Base-by-base conservation (phyloP, 192 early-diverging fungal genomes). In the Gamsiella multidivaricata region DNA sequence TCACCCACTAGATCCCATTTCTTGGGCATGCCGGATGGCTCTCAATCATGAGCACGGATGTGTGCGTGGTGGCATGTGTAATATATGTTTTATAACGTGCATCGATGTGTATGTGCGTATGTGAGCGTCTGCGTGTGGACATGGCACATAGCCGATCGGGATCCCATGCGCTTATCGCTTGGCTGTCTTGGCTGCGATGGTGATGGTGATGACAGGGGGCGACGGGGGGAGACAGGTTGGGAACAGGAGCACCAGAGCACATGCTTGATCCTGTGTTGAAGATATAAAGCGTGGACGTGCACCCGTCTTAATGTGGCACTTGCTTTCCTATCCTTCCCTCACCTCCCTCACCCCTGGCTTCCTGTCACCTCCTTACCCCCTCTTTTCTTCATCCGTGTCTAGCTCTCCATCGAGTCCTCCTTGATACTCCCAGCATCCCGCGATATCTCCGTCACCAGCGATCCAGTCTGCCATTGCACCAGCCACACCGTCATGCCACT, bases 231-330 rank as follows among this genome's bases (percentile, higher is more conserved):
- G 22, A 28, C 50, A 52, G 37, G 54, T 15, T 18, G 7, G 9
- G 22, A n/a, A 29, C 20, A 39, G 1, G 10, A 20, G 5, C 23
- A 33, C 32, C 12, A 2, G 53, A 54, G 15, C 53, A 54, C 53
- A 54, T 54, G 53, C 32, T 34, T 29, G 29, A 18, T 8, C 17
- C 4, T 29, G 31, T 54, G 25, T 33, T 54, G 29, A 54, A 26
- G 29, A 54, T 54, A 54, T 33, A 54, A 54, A n/a, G n/a, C n/a
- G 53, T 8, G 20, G 25, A 31, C 23, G n/a, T 43, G 37, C 42
- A 23, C 28, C 28, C n/a, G n/a, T n/a, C 46, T 26, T 45, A 47
- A 28, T 25, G 42, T 32, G 39, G 28, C 42, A 46, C 42, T 43
- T 45, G 23, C 28, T 46, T 41, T 43, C 2, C 34, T 3, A 15